phyloP scores from a whole-genome alignment of 2,329 filamentous ascomycete genomes.

The Phialophora chinensis region DNA sequence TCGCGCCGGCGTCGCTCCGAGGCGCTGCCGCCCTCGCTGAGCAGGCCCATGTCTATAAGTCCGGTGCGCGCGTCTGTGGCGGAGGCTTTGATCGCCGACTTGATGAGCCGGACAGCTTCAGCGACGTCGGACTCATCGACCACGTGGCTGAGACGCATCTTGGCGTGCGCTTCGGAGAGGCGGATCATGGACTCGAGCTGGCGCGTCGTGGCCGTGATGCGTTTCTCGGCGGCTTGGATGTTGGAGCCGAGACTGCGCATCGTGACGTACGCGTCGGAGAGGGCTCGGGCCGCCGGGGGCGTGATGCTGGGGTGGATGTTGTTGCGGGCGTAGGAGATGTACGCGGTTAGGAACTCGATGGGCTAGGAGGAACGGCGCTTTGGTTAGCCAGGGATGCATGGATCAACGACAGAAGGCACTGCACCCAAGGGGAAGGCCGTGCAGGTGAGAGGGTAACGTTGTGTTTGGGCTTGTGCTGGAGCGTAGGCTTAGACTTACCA shows the following conservation, averaged over 20 bases:
- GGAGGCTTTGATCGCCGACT: constrained; percentile 91
- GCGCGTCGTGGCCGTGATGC: constrained; percentile 95
- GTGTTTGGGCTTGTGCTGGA: neutral
- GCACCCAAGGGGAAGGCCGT: neutral
- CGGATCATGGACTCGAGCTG: constrained; percentile 99
- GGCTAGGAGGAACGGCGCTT: constrained; percentile 59
- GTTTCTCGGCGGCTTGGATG: constrained; percentile 85
- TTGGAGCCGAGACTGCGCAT: constrained; percentile 94
- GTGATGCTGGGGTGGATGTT: constrained; percentile 84
- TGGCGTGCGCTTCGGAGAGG: constrained; percentile 92
- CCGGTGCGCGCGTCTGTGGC: constrained; percentile 92
- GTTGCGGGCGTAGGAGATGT: constrained; percentile 93
- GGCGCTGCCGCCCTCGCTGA: constrained; percentile 91
- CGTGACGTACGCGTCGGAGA: constrained; percentile 85
- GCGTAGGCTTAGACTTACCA: constrained; percentile 63
- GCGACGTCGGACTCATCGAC: constrained; percentile 83
- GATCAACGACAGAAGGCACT: neutral
- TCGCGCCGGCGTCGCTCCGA: constrained; percentile 82
- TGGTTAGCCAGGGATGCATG: neutral
- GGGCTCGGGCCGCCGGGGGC: constrained; percentile 77
- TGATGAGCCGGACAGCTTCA: constrained; percentile 91
- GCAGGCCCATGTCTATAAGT: constrained; percentile 92
- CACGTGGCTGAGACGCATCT: constrained; percentile 82
- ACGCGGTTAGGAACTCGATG: constrained; percentile 92
- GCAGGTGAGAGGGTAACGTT: neutral